These are phyloP conservation scores for Diaporthe sp. DNA, from an alignment of 2,329 filamentous ascomycete genomes.

Conservation along the genomic window DNA sequence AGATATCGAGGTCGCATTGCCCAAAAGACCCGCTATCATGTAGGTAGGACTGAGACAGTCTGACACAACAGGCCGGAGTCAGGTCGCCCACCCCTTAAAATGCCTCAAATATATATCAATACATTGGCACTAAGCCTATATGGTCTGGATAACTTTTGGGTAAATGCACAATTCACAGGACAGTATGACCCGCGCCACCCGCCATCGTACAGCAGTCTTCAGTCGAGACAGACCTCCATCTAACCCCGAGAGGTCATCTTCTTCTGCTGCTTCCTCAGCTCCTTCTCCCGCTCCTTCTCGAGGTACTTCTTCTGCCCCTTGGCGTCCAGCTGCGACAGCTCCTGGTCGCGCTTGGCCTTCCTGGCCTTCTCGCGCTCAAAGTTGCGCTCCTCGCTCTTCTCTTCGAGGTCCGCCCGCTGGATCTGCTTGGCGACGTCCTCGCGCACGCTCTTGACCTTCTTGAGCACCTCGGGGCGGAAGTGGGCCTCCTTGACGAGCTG, in stretches of 20 bases:
- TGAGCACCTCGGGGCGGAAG: conserved; percentile 90
- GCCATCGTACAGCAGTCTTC: background rate
- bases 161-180: background rate
- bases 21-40: no score
- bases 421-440: conserved; percentile 85
- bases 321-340: conserved; percentile 79
- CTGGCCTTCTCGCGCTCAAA: conserved; percentile 78
- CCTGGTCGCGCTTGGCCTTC: conserved; percentile 90
- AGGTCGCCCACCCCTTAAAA: background rate
- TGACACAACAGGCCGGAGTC: background rate
- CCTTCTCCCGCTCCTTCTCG: conserved; percentile 83
- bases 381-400: conserved; percentile 82
- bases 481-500: conserved; percentile 79
- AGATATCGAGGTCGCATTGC: no score
- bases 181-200: background rate
- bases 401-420: conserved; percentile 81
- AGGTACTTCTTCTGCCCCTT: conserved; percentile 89
- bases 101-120: background rate
- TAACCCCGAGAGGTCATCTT: conserved; percentile 65
- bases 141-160: conserved; percentile 11
- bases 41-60: background rate
- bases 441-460: conserved; percentile 83
- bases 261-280: conserved; percentile 66
- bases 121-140: background rate
- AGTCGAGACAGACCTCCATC: background rate